These are phyloP conservation scores for Capillidium heterosporum DNA, from an alignment of 371 early-diverging fungal species.

Conservation along the genomic window DNA sequence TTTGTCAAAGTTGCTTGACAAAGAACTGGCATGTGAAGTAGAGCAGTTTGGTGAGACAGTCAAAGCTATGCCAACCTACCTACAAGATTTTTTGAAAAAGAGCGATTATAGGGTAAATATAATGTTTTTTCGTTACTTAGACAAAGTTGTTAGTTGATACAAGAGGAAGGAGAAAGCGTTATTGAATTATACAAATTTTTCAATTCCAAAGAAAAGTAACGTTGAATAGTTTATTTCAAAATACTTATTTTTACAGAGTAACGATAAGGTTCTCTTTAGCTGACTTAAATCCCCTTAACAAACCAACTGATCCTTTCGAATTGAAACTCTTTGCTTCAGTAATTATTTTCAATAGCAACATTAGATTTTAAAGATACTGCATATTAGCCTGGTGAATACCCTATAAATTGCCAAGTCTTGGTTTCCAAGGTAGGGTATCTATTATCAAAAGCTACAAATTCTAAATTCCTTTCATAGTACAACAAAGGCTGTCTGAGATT, in stretches of 20 bases:
- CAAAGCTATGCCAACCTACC: no score
- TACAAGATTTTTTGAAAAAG: no score
- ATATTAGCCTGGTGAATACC: slow-evolving; percentile 1
- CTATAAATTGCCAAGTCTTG: neutral
- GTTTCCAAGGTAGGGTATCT: neutral
- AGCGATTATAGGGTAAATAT: no score
- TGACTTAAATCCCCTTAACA: neutral
- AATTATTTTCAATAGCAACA: neutral
- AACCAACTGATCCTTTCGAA: neutral
- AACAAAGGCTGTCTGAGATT: neutral
- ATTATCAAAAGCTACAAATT: neutral
- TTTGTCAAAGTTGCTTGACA: no score
- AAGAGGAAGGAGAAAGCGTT: neutral
- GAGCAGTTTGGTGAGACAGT: no score
- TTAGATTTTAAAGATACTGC: slow-evolving; percentile 2
- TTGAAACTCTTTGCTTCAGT: neutral
- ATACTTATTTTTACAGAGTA: neutral
- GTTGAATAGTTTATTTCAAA: neutral
- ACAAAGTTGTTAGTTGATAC: no score
- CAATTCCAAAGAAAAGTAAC: neutral
- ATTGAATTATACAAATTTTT: neutral
- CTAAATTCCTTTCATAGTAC: neutral
- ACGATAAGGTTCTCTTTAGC: neutral
- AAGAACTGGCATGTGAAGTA: no score
- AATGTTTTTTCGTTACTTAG: no score